These are phyloP conservation scores for Globisporangium apiculatum DNA, from an alignment of 352 stramenopile genomes.

Conservation along the genomic window DNA sequence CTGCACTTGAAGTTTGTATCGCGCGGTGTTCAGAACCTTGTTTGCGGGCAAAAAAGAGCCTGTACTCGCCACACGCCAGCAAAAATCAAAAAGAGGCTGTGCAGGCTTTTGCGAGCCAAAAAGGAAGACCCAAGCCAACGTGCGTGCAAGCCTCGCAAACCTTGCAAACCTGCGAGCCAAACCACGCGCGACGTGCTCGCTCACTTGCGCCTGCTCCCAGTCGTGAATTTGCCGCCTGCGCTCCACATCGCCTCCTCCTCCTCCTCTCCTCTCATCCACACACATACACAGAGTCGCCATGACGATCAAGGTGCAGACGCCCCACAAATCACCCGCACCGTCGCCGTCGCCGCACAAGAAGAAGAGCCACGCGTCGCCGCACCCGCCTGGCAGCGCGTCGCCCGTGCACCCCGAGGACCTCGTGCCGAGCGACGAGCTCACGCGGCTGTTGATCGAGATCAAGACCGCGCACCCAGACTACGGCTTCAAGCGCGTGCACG, in stretches of 20 bases:
- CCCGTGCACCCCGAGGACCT: constrained; percentile 9
- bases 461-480: constrained; percentile 32
- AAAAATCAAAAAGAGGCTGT: neutral
- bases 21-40: neutral
- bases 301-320: constrained; percentile 3
- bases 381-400: constrained; percentile 1
- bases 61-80: neutral
- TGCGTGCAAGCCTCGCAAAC: neutral
- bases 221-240: neutral
- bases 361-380: constrained; percentile 2
- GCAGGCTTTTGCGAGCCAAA: no score
- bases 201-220: neutral
- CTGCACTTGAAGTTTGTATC: neutral
- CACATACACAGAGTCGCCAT: neutral
- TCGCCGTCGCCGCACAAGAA: constrained; percentile 6
- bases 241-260: neutral
- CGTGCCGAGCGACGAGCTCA: constrained; percentile 24
- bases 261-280: neutral
- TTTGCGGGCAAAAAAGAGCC: neutral
- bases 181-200: no score
- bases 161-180: no score
- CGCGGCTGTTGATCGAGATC: constrained; percentile 28
- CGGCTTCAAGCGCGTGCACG: constrained; percentile 27
- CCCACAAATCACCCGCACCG: constrained; percentile 8
- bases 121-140: neutral